Percentiles rank a stretch among this genome's conserved stretches.
Evolutionary conservation across 2,329 filamentous ascomycete species (phyloP).

Genomic region (Colletotrichum filicis): DNA sequence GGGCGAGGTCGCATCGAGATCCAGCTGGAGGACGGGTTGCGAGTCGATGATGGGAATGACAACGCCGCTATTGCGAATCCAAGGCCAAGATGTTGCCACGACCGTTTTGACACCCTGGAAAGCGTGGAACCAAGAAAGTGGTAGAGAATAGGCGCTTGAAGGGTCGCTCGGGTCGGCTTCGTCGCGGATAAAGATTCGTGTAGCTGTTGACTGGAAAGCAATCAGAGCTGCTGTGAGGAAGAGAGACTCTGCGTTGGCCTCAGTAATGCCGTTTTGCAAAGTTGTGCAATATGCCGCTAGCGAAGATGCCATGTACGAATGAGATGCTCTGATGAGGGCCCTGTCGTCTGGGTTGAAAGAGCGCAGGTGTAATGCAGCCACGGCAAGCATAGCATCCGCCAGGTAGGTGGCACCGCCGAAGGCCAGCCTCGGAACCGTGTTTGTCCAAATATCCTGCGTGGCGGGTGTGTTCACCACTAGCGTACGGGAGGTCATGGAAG

Average conservation of each 20-base stretch:
- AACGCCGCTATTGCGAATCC: constrained; percentile 66
- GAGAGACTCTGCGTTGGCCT: constrained; percentile 69
- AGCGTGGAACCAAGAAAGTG: constrained; percentile 73
- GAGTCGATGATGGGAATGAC: constrained; percentile 72
- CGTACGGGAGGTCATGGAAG: constrained; percentile 68
- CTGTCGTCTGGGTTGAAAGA: constrained; percentile 67
- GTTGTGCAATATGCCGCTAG: constrained; percentile 69
- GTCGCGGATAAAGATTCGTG: constrained; percentile 70
- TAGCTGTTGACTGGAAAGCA: constrained; percentile 73
- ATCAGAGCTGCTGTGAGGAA: constrained; percentile 73
- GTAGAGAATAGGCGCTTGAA: constrained; percentile 64
- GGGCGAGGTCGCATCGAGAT: constrained; percentile 62
- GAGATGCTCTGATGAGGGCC: constrained; percentile 69
- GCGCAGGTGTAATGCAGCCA: constrained; percentile 72
- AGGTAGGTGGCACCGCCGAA: constrained; percentile 69
- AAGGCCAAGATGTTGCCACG: constrained; percentile 72
- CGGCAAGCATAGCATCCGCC: constrained; percentile 71
- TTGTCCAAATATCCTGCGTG: constrained; percentile 68
- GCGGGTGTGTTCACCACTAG: constrained; percentile 63
- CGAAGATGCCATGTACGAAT: constrained; percentile 73
- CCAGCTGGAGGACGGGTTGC: constrained; percentile 70
- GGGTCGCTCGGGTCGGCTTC: constrained; percentile 55
- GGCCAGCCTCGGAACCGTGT: constrained; percentile 69
- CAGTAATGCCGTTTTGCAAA: constrained; percentile 66
- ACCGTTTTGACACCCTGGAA: constrained; percentile 76